Evolutionary conservation across 176 grass and related monocot genomes (phyloP), one percentile per base, ranked within the genome.

Genomic region (Rhynchospora breviuscula): DNA sequence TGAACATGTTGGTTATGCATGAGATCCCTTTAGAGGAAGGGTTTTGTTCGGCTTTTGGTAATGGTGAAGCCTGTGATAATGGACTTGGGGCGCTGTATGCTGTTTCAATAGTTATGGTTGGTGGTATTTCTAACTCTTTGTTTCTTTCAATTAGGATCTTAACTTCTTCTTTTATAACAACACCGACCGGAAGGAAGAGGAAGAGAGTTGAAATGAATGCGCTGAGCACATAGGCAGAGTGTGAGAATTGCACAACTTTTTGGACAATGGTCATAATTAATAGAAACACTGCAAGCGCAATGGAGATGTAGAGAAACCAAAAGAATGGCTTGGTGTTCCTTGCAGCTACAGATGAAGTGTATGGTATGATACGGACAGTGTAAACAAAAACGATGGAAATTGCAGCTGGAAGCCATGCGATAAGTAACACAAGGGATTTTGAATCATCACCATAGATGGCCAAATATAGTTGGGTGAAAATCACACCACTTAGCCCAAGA

Each of bases 261-360:
- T 89, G 78, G 18, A 93, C 61, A 33, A 93, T 65, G 63, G 90
- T 97, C 83, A 91, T 89, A 18, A 88, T 60, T 43, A 97, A 81
- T 2, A 97, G 87, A 76, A 86, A 93, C 70, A 22, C 33, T 0
- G 94, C 94, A 40, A 97, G 94, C 4, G 79, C 87, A 74, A 93
- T 88, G 69, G 94, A 93, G 71, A 97, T 89, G 87, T 97, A 97
- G 43, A 97, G 85, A 79, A 97, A 91, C 85, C 85, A 89, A 85
- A 84, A 97, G 94, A 97, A 97, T 0, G 91, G 91, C 78, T 90
- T 87, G 31, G 8, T 4, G 75, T 87, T 86, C 18, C 19, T 63
- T 40, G 35, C 35, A 5, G 53, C 80, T 54, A 53, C 21, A 5
- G 80, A 51, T 3, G 80, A 82, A 40, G 17, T 85, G 68, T 87